Evolutionary conservation across 2,329 filamentous ascomycete species (phyloP), one percentile per base, ranked within the genome.

Genomic region (Didymella keratinophila): DNA sequence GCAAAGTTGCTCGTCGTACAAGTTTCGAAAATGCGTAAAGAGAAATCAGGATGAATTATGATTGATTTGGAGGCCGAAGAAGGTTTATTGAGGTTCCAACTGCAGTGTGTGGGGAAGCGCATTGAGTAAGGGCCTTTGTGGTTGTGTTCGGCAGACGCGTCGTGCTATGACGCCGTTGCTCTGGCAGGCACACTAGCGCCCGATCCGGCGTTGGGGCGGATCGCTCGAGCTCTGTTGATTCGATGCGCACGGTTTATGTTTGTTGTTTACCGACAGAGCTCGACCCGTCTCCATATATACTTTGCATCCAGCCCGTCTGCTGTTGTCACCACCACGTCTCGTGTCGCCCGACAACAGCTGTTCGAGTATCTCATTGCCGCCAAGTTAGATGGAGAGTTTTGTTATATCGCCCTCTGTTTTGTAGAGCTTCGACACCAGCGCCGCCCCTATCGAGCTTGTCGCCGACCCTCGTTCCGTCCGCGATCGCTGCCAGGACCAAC

Each of bases 341-440:
- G 62, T 65, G 66, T 67, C 65, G 51, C 52, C 60, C 63, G 63
- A 63, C 65, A 58, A 66, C 58, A 53, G 68, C 69, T 69, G 63
- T 61, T 61, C 60, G 69, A 69, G 68, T 75, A 76, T 78, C 73
- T 76, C 73, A 75, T 75, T 60, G 72, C 59, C 68, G 70, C 69
- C 70, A 70, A 71, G 69, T 76, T 77, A 76, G 70, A 76, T 76
- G 74, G 73, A 76, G 66, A 76, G 70, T 73, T 75, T 75, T 66
- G 61, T 76, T 76, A 76, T 72, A 61, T 63, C 69, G 65, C 61
- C 73, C 69, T 69, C 71, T 72, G 65, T 67, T 68, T 72, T 72
- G 66, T 71, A 75, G 69, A 67, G 65, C 68, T 65, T 61, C 69
- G 52, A 68, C 66, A 49, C 63, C 63, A 55, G 58, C 65, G 64